Conservation (phyloP, 192 early-diverging fungal species). For the Chytriomyces sp. region DNA sequence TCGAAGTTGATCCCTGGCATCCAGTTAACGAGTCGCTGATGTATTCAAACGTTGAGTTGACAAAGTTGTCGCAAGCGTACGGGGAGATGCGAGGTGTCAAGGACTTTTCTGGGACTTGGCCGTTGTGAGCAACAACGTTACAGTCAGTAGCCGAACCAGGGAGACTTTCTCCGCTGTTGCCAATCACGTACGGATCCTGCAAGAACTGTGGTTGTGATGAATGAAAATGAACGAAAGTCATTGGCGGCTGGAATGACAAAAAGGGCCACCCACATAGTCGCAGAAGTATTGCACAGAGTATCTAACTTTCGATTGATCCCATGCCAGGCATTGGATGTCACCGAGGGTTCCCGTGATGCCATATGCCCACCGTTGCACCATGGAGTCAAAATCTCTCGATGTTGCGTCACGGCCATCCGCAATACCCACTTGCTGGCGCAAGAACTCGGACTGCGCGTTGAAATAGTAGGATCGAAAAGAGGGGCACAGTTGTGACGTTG, state of each 20-base stretch:
- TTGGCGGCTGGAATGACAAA: not conserved
- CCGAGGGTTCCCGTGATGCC: not conserved
- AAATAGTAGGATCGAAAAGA: conserved; percentile 10
- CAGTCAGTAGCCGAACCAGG: conserved; percentile 3
- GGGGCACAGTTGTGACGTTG: conserved; percentile 6
- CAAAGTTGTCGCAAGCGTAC: conserved; percentile 10
- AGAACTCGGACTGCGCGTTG: conserved; percentile 17
- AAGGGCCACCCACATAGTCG: conserved; percentile 8
- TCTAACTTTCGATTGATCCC: conserved; percentile 13
- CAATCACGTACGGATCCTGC: conserved; percentile 10
- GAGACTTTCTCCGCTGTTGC: not conserved
- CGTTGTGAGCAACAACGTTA: not conserved
- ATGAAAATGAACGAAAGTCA: not conserved
- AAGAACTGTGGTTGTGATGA: not conserved
- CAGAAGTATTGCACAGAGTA: conserved; percentile 24
- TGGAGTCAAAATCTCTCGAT: not conserved
- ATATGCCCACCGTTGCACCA: not conserved
- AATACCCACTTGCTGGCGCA: not conserved
- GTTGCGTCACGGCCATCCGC: not conserved
- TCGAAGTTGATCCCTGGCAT: not conserved
- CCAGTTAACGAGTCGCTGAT: not conserved
- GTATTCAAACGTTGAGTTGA: conserved; percentile 13
- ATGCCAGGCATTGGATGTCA: not conserved
- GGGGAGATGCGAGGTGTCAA: conserved; percentile 19
- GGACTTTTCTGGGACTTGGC: not conserved